Conservation (phyloP, 305 asterid species). For the Petunia hybrid region DNA sequence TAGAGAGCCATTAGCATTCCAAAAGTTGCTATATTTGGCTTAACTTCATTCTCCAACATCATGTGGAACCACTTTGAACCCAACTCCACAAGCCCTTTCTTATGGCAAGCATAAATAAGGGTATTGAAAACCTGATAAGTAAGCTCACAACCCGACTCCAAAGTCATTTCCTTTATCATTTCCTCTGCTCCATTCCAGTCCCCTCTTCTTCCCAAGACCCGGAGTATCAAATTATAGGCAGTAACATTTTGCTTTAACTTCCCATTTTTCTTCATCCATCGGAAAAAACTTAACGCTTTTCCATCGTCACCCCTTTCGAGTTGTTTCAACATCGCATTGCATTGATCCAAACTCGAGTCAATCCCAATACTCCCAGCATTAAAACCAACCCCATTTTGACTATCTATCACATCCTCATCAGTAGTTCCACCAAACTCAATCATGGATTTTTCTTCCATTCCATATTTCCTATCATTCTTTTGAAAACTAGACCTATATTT, state of each 20-base stretch:
- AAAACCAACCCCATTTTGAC: slow-evolving; percentile 36
- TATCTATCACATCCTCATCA: slow-evolving; percentile 39
- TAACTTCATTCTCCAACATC: slow-evolving; percentile 72
- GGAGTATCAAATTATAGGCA: slow-evolving; percentile 71
- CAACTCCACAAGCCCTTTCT: slow-evolving; percentile 63
- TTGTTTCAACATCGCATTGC: slow-evolving; percentile 64
- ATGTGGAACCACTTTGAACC: slow-evolving; percentile 71
- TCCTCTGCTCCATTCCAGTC: slow-evolving; percentile 74
- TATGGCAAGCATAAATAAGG: slow-evolving; percentile 71
- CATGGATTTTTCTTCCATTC: slow-evolving; percentile 38
- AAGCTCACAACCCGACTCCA: slow-evolving; percentile 57
- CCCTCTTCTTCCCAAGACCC: slow-evolving; percentile 73
- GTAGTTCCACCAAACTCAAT: slow-evolving; percentile 31
- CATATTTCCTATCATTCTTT: slow-evolving; percentile 33
- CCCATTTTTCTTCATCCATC: slow-evolving; percentile 80
- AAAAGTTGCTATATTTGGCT: slow-evolving; percentile 86
- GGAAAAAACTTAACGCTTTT: slow-evolving; percentile 65
- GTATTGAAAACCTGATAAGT: slow-evolving; percentile 70
- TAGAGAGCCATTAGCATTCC: slow-evolving; percentile 91
- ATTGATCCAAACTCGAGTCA: slow-evolving; percentile 54
- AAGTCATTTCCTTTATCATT: slow-evolving; percentile 63
- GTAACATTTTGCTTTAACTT: slow-evolving; percentile 64
- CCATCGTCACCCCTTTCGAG: slow-evolving; percentile 56
- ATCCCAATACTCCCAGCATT: slow-evolving; percentile 41
- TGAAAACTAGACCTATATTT: slow-evolving; percentile 40